Percentiles rank a stretch among this genome's conserved stretches.
These are phyloP conservation scores for Umbilicus rupestris DNA, from an alignment of 164 flowering plant genomes.

Conservation along the genomic window DNA sequence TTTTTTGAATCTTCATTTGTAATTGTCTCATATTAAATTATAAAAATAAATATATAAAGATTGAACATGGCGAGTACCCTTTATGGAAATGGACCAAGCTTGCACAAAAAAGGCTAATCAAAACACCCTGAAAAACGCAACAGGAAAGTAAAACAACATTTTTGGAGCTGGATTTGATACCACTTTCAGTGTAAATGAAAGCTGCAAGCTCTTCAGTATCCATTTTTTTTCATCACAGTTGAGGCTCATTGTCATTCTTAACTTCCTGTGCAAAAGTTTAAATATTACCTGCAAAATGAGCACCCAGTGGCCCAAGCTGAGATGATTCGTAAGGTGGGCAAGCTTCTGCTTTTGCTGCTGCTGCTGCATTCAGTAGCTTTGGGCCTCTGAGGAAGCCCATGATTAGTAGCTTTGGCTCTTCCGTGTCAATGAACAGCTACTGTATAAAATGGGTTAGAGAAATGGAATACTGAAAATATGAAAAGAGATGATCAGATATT, in stretches of 20 bases:
- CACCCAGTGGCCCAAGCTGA: conserved; percentile 11
- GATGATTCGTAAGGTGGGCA: background rate
- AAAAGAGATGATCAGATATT: no score
- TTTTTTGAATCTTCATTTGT: no score
- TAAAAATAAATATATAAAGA: no score
- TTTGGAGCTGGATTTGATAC: conserved; percentile 8
- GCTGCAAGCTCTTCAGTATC: conserved; percentile 30
- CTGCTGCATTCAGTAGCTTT: conserved; percentile 35
- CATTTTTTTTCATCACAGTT: no score
- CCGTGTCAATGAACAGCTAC: conserved; percentile 19
- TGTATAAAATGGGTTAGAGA: no score
- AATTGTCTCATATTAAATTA: no score
- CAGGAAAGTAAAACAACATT: background rate
- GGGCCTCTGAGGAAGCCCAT: conserved; percentile 51
- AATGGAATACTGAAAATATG: no score
- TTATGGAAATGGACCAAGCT: conserved; percentile 50
- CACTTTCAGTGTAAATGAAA: conserved; percentile 36
- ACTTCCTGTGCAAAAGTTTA: no score
- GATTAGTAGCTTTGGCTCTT: conserved; percentile 28
- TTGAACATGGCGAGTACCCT: conserved; percentile 74
- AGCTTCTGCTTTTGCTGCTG: no score
- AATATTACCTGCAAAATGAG: conserved; percentile 62
- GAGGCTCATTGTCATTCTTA: no score
- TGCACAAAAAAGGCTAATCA: conserved; percentile 41
- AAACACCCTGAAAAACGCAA: conserved; percentile 16